A percentile compares a stretch with the other conserved stretches of the same genome.
Conservation (phyloP, 1,139 yeast species). For the Blastobotrys arbuscula region DNA sequence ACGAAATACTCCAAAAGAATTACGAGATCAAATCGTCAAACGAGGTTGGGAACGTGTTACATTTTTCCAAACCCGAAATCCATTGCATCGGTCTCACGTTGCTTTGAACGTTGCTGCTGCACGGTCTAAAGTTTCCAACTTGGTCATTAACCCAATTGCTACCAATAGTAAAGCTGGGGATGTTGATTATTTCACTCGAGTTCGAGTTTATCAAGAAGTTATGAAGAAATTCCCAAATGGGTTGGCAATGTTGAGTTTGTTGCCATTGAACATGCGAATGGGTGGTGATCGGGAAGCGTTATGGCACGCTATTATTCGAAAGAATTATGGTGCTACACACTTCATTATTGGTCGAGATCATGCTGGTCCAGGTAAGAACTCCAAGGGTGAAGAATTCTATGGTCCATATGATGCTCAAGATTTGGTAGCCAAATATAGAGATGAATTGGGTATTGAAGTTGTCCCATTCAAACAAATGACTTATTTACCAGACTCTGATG, state of each 20-base stretch:
- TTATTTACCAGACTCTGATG: constrained; percentile 89
- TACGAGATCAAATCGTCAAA: constrained; percentile 73
- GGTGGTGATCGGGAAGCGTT: constrained; percentile 98
- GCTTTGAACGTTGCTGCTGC: constrained; percentile 96
- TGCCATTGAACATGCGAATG: constrained; percentile 98
- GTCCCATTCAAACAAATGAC: constrained; percentile 98
- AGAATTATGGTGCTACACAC: constrained; percentile 95
- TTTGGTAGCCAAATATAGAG: constrained; percentile 66
- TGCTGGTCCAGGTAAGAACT: constrained; percentile 95
- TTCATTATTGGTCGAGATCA: constrained; percentile 98
- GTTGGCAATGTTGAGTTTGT: constrained; percentile 78
- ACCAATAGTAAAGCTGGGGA: constrained; percentile 98
- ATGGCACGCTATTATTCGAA: constrained; percentile 96
- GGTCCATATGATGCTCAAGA: constrained; percentile 98
- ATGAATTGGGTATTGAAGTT: constrained; percentile 79
- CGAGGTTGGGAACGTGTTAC: constrained; percentile 89
- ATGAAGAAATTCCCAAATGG: constrained; percentile 91
- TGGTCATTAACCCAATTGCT: constrained; percentile 93
- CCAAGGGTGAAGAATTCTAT: constrained; percentile 88
- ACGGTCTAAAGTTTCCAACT: constrained; percentile 65
- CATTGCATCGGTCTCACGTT: constrained; percentile 98
- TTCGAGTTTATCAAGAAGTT: constrained; percentile 87
- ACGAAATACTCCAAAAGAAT: constrained; percentile 86
- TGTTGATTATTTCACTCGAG: constrained; percentile 96
- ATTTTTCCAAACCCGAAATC: constrained; percentile 97